Percentiles rank a stretch among this genome's conserved stretches.
These are phyloP conservation scores for Adansonia madagascariensis DNA, from an alignment of 441 rosid species.

Conservation along the genomic window DNA sequence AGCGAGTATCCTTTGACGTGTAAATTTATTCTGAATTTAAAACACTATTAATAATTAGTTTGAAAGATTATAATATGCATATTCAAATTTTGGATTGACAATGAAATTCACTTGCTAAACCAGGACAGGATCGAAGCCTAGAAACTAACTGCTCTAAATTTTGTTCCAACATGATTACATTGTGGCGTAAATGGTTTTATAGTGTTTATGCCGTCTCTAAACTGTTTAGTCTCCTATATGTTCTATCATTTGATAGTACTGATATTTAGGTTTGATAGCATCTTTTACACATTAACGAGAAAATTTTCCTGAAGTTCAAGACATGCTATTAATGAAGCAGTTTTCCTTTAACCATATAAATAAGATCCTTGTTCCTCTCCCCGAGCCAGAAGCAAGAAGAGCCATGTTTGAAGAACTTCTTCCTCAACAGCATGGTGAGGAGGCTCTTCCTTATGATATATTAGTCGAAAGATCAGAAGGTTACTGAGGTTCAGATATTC, in stretches of 20 bases:
- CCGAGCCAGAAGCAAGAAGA: constrained; percentile 58
- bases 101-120: not conserved
- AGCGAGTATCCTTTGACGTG: constrained; percentile 75
- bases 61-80: not conserved
- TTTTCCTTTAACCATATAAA: constrained; percentile 38
- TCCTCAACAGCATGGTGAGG: constrained; percentile 57
- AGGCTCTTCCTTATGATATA: constrained; percentile 71
- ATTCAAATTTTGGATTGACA: not conserved
- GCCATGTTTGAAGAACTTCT: constrained; percentile 61
- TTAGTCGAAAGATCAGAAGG: constrained; percentile 78
- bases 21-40: not conserved
- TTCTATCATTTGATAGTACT: not conserved
- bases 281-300: constrained; percentile 6
- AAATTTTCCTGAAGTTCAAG: constrained; percentile 22
- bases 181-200: not conserved
- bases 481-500: constrained; percentile 88
- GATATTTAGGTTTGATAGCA: not conserved
- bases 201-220: constrained; percentile 2
- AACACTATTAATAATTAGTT: constrained; percentile 7
- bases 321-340: constrained; percentile 7
- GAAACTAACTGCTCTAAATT: not conserved
- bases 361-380: constrained; percentile 77
- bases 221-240: not conserved
- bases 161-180: not conserved
- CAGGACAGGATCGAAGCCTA: not conserved